phyloP scores from a whole-genome alignment of 768 basidiomycete species.

The Amanita rimosa region DNA sequence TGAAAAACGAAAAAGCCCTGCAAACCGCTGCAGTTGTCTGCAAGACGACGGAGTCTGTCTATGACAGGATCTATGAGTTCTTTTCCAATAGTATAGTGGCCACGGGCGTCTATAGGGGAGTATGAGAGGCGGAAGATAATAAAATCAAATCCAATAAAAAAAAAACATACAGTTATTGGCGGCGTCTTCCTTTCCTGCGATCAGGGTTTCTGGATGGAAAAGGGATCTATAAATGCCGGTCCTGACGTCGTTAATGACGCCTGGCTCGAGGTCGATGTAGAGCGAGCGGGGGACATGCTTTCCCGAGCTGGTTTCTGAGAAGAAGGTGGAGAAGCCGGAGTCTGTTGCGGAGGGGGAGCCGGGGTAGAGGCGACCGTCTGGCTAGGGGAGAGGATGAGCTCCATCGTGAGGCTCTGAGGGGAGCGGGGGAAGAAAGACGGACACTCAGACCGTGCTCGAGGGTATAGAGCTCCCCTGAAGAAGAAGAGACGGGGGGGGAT shows the following conservation, averaged over 20 bases:
- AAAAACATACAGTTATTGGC: conserved; percentile 89
- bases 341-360: conserved; percentile 60
- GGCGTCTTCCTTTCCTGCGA: conserved; percentile 97
- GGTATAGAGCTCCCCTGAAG: conserved; percentile 97
- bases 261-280: conserved; percentile 93
- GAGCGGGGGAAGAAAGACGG: conserved; percentile 20
- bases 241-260: conserved; percentile 92
- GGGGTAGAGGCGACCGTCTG: conserved; percentile 80
- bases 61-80: conserved; percentile 94
- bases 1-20: conserved; percentile 99
- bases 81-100: conserved; percentile 98
- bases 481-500: no score
- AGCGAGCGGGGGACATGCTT: conserved; percentile 96
- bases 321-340: conserved; percentile 95
- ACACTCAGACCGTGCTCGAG: conserved; percentile 95
- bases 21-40: conserved; percentile 93
- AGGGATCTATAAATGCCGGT: conserved; percentile 85
- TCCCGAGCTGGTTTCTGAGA: conserved; percentile 87
- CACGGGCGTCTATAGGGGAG: conserved; percentile 69
- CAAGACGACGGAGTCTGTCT: conserved; percentile 89
- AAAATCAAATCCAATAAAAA: no score
- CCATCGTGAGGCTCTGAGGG: no score
- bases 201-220: conserved; percentile 96
- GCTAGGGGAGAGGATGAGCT: conserved; percentile 35
- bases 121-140: conserved; percentile 10